Base-by-base conservation (phyloP, 805 yeast species). In the Jamesozyma gamospora region DNA sequence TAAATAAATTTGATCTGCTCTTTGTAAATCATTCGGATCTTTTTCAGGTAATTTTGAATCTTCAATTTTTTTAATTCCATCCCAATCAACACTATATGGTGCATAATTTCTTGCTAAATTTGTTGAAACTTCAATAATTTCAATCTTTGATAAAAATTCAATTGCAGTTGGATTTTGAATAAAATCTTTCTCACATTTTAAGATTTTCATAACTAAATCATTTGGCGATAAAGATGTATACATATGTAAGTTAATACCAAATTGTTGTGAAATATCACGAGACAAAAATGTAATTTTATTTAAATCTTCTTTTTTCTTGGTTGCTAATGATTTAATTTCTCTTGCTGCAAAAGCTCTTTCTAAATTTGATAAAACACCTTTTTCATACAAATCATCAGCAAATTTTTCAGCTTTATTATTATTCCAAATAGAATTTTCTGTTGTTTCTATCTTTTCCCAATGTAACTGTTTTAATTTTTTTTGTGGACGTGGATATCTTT, bases 371-470 rank as follows among this genome's bases (percentile, higher is more conserved):
- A 88, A 72, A 10, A 90, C 77, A 43, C 98, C 98, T 44, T 74
- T 76, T 42, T 79, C 80, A 37, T 72, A 66, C 36, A 90, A 66
- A 44, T 76, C 77, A 43, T 76, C 81, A 2, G 82, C 75, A 40
- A 65, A 58, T 16, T 67, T 69, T 2, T 70, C 72, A 17, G 80
- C 76, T 30, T 79, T 75, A 26, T 76, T 69, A 21, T 74, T 71
- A 15, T 77, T 72, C 97, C 98, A 90, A 43, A 92, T 82, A 0
- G 97, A 88, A 34, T 79, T 75, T 38, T 79, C 82, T 16, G 92
- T 81, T 43, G 78, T 72, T 27, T 90, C 95, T 29, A 94, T 70
- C 53, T 83, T 85, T 50, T 90, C 96, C 97, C 97, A 94, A 58
- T 92, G 99, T 67, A 92, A 72, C 58, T 90, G 98, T 58, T 94